Evolutionary conservation across 192 early-diverging fungal genomes (phyloP).

Genomic region (Entomortierella chlamydospora): DNA sequence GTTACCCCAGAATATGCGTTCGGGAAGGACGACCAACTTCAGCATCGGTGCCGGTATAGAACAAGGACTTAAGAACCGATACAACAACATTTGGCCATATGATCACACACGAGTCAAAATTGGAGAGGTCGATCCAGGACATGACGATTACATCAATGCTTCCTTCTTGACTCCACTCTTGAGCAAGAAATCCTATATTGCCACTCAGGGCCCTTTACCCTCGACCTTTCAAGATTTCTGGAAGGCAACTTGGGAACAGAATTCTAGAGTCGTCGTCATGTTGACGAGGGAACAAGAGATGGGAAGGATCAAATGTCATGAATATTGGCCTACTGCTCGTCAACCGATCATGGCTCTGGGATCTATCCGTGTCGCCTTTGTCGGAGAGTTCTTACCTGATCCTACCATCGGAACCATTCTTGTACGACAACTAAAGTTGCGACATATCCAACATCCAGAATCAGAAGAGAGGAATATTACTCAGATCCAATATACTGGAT

Average conservation of each 20-base stretch:
- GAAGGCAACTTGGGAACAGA: conserved; percentile 95
- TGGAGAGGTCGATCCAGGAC: conserved; percentile 25
- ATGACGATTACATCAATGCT: conserved; percentile 58
- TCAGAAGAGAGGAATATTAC: conserved; percentile 62
- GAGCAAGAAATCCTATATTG: conserved; percentile 61
- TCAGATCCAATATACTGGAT: conserved; percentile 89
- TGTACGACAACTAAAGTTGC: conserved; percentile 64
- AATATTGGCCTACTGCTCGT: conserved; percentile 85
- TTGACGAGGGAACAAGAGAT: conserved; percentile 92
- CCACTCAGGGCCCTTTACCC: conserved; percentile 81
- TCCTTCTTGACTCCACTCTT: conserved; percentile 51
- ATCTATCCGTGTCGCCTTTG: conserved; percentile 60
- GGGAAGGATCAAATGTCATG: conserved; percentile 85
- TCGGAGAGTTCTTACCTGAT: conserved; percentile 64
- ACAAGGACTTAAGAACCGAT: conserved; percentile 81
- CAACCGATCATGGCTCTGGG: conserved; percentile 60
- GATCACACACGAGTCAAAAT: conserved; percentile 71
- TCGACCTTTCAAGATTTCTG: conserved; percentile 93
- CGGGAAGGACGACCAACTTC: conserved; percentile 65
- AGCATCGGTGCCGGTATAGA: conserved; percentile 86
- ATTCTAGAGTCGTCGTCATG: conserved; percentile 89
- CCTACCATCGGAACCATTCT: conserved; percentile 66
- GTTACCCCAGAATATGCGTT: conserved; percentile 66
- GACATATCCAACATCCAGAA: conserved; percentile 23
- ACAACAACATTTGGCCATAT: conserved; percentile 89